phyloP scores from a whole-genome alignment of 208 protist species.

The Hexamita inflata region DNA sequence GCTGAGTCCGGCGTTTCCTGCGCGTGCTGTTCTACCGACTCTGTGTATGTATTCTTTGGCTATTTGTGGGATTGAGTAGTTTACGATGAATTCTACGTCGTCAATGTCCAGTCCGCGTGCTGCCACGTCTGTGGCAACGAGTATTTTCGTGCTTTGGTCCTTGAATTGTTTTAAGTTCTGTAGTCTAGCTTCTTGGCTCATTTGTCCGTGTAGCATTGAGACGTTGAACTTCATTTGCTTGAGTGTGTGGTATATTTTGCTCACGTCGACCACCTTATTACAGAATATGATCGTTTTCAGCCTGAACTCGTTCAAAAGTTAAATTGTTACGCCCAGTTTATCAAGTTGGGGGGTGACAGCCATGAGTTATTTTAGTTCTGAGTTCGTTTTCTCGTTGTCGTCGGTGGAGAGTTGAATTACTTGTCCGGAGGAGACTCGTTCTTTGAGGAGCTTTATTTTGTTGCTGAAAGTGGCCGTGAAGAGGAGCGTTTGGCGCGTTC shows the following conservation, averaged over 20 bases:
- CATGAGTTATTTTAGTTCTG: not conserved
- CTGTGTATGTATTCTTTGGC: conserved; percentile 36
- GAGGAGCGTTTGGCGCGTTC: conserved; percentile 16
- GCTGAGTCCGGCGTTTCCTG: not conserved
- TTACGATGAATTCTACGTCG: too few species aligned
- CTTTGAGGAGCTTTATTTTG: not conserved
- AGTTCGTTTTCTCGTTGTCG: not conserved
- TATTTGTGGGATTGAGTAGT: too few species aligned
- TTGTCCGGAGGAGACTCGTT: not conserved
- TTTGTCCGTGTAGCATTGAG: too few species aligned
- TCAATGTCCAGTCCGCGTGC: too few species aligned
- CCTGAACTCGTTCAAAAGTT: not conserved
- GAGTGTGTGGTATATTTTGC: not conserved
- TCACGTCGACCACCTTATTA: not conserved
- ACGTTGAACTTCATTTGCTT: not conserved
- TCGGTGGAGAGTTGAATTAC: not conserved
- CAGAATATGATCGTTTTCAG: not conserved
- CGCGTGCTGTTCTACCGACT: conserved; percentile 31
- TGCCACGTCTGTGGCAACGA: too few species aligned
- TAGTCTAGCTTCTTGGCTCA: too few species aligned
- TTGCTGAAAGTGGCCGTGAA: conserved; percentile 32
- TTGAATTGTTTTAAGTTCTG: too few species aligned
- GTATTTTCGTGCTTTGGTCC: too few species aligned
- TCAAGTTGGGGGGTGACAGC: not conserved
- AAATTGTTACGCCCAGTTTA: not conserved